These are phyloP conservation scores for Suillus subalutaceus DNA, from an alignment of 768 basidiomycete genomes.

Conservation along the genomic window DNA sequence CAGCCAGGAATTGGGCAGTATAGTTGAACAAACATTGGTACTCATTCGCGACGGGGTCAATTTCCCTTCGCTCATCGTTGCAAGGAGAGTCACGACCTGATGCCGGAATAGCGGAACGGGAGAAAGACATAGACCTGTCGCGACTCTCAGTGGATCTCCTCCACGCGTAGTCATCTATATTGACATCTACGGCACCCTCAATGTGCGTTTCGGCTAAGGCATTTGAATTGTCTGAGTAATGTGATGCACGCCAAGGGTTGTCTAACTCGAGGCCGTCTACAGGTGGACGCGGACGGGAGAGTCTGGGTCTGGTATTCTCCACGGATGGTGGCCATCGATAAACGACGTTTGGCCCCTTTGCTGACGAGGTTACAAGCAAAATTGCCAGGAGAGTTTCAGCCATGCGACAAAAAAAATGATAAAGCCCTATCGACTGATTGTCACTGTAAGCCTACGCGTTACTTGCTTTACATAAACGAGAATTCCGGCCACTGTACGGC, in stretches of 20 bases:
- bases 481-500: not conserved
- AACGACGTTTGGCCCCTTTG: constrained; percentile 76
- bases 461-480: too few species aligned
- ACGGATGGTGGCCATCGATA: constrained; percentile 87
- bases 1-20: constrained; percentile 78
- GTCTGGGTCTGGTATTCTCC: constrained; percentile 54
- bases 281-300: constrained; percentile 70
- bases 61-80: constrained; percentile 42
- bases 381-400: constrained; percentile 81
- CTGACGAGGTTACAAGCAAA: constrained; percentile 82
- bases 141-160: constrained; percentile 51
- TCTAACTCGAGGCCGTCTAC: constrained; percentile 53
- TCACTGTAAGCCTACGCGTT: too few species aligned
- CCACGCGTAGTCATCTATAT: constrained; percentile 63
- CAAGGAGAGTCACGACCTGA: constrained; percentile 57
- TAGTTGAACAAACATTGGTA: constrained; percentile 81
- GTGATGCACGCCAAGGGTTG: constrained; percentile 74
- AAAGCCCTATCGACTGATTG: not conserved
- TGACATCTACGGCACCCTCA: constrained; percentile 18
- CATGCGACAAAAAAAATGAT: constrained; percentile 42
- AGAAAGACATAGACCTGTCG: constrained; percentile 55
- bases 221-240: constrained; percentile 42
- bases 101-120: constrained; percentile 45
- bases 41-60: constrained; percentile 44
- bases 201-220: constrained; percentile 24